Base-by-base conservation (phyloP, 2,329 filamentous ascomycete species). In the Beauveria medogensis region DNA sequence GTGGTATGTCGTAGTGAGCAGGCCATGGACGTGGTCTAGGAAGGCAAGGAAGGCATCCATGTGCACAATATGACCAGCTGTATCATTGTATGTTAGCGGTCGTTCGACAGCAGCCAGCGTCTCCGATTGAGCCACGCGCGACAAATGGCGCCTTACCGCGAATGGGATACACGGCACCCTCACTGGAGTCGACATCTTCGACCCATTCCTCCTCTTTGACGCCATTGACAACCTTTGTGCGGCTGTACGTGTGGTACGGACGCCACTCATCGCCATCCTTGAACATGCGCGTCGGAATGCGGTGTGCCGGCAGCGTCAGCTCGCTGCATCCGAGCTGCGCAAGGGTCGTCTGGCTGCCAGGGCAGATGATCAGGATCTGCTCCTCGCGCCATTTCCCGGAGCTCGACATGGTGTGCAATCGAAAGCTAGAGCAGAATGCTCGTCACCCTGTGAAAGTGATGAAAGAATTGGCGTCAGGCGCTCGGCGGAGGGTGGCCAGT, bases 1-100 rank as follows among this genome's bases (percentile, higher is more conserved):
- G 77, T 97, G 94, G 72, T 96, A 94, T 3, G 91, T 91, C 28
- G 91, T 92, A 63, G 91, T 94, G 63, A 99, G 83, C 53, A 90
- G 84, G 73, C 90, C 88, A 80, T 97, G 91, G 65, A 97, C 88
- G 72, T 99, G 91, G 60, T 92, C 90, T 69, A 99, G 84, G 69
- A 97, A 88, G 37, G 94, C 93, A 65, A 96, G 89, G 77, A 99
- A 96, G 66, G 91, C 93, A 0, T 87, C 82, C 91, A 96, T 96
- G 72, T 97, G 86, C 48, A 89, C 86, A 64, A 99, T 94, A 69
- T 85, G 86, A 61, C 94, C 94, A 65, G 88, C 85, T 79, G 75
- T 40, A 44, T 40, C 20, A 18, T 16, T 47, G 3, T 37, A 46
- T 54, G 55, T 59, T 69, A 64, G 69, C 28, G 28, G 37, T 44